phyloP scores from a whole-genome alignment of 2,329 filamentous ascomycete genomes.

The Aureobasidium lini region DNA sequence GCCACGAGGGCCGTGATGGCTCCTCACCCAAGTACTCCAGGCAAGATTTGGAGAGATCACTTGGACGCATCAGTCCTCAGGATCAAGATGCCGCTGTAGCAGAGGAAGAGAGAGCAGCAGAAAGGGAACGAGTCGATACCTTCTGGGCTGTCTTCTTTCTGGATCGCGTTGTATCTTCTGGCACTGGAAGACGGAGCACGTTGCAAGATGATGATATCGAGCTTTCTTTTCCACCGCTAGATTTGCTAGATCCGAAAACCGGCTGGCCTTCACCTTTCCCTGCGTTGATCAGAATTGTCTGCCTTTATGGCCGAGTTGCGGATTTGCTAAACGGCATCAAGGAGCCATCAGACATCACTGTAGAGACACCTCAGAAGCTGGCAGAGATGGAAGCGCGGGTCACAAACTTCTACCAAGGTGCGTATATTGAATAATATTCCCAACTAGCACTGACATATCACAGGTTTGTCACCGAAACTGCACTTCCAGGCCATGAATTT shows the following conservation, averaged over 20 bases:
- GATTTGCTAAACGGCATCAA: constrained; percentile 78
- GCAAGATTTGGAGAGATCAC: constrained; percentile 37
- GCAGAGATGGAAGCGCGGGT: constrained; percentile 73
- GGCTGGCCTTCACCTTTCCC: constrained; percentile 74
- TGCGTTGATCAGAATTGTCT: constrained; percentile 72
- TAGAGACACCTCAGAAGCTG: constrained; percentile 64
- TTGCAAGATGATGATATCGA: constrained; percentile 81
- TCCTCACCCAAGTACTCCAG: constrained; percentile 43
- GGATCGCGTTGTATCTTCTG: constrained; percentile 79
- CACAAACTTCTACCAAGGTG: constrained; percentile 61
- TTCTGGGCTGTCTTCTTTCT: constrained; percentile 89
- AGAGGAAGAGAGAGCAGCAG: constrained; percentile 51
- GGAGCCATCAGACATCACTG: constrained; percentile 63
- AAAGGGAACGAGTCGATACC: constrained; percentile 76
- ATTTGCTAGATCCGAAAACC: constrained; percentile 46
- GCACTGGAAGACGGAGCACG: constrained; percentile 76
- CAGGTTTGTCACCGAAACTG: constrained; percentile 59
- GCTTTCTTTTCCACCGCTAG: constrained; percentile 57
- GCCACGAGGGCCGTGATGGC: constrained; percentile 47
- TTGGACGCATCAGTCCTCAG: constrained; percentile 33
- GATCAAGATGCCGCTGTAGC: constrained; percentile 30
- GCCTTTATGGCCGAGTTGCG: constrained; percentile 76
- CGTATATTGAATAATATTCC: background rate
- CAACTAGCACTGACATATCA: background rate
- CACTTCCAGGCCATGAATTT: constrained; percentile 85